phyloP scores from a whole-genome alignment of 2,329 filamentous ascomycete genomes.

The Cytospora piceicola region DNA sequence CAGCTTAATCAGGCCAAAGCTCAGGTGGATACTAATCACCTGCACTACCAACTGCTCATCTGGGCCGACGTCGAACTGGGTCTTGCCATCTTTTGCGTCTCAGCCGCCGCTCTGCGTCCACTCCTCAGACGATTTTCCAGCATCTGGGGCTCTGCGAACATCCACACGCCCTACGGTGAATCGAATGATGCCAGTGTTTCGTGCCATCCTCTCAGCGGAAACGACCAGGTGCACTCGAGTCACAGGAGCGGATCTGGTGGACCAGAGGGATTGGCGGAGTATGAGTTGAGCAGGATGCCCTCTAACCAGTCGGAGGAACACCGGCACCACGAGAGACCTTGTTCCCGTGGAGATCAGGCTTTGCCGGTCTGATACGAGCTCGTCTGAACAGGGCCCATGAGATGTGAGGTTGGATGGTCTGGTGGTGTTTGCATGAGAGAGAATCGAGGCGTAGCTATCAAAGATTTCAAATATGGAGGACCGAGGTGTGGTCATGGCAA shows the following conservation, averaged over 20 bases:
- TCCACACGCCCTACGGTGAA: neutral
- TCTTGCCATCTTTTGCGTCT: conserved; percentile 36
- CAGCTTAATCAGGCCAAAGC: conserved; percentile 34
- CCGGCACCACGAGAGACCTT: neutral
- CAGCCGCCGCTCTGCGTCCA: conserved; percentile 39
- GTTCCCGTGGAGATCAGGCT: neutral
- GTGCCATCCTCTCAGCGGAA: neutral
- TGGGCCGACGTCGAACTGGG: conserved; percentile 38
- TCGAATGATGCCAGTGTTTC: neutral
- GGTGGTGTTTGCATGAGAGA: neutral
- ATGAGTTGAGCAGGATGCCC: conserved; percentile 28
- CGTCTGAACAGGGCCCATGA: too few relatives aligned
- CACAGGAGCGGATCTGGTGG: neutral
- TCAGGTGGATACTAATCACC: conserved; percentile 31
- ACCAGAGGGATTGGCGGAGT: conserved; percentile 22
- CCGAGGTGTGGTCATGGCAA: too few relatives aligned
- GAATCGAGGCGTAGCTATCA: neutral
- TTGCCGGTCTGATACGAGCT: neutral
- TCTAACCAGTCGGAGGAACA: conserved; percentile 1
- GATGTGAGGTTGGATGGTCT: neutral
- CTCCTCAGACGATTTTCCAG: conserved; percentile 29
- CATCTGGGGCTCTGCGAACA: neutral
- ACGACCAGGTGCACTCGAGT: neutral
- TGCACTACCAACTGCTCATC: conserved; percentile 40
- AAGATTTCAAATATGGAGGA: too few relatives aligned